A percentile compares a stretch with the other conserved stretches of the same genome.
Conservation (phyloP, 176 grass and related monocot species). For the Triticum monococcum region DNA sequence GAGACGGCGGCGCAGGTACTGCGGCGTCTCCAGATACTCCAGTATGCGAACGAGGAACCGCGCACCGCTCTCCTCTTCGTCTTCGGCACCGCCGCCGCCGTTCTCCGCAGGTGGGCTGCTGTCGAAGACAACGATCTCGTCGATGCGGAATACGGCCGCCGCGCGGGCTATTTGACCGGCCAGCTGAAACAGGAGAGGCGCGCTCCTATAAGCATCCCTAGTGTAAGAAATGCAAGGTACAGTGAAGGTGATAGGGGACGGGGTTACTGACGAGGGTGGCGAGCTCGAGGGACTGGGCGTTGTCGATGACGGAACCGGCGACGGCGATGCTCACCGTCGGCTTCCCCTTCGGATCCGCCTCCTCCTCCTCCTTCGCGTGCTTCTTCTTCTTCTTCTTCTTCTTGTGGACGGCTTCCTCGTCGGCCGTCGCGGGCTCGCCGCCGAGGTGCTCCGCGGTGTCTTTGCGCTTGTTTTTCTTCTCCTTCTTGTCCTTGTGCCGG, state of each 20-base stretch:
- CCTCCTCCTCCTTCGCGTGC: not conserved
- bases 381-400: conserved; percentile 43
- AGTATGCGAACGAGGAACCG: conserved; percentile 80
- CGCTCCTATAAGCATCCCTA: not conserved
- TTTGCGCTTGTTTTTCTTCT: conserved; percentile 46
- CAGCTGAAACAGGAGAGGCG: conserved; percentile 48
- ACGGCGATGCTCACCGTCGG: conserved; percentile 81
- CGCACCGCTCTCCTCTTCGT: conserved; percentile 62
- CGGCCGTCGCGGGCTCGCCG: conserved; percentile 19
- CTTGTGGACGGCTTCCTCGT: conserved; percentile 26
- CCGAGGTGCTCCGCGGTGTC: conserved; percentile 15
- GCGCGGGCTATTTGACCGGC: conserved; percentile 93
- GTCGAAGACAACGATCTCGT: conserved; percentile 95
- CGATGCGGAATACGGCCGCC: conserved; percentile 74
- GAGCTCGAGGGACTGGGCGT: conserved; percentile 91
- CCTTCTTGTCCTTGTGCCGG: conserved; percentile 36
- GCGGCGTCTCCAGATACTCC: conserved; percentile 83
- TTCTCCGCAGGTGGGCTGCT: conserved; percentile 20
- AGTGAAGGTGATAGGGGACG: not conserved
- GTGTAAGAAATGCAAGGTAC: not conserved
- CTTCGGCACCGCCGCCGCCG: conserved; percentile 15
- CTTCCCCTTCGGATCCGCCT: conserved; percentile 30
- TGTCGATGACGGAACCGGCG: conserved; percentile 84
- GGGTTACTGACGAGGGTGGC: conserved; percentile 71
- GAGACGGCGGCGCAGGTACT: conserved; percentile 80